Conservation (phyloP, 176 grass and related monocot species). For the Stipa capillata region DNA sequence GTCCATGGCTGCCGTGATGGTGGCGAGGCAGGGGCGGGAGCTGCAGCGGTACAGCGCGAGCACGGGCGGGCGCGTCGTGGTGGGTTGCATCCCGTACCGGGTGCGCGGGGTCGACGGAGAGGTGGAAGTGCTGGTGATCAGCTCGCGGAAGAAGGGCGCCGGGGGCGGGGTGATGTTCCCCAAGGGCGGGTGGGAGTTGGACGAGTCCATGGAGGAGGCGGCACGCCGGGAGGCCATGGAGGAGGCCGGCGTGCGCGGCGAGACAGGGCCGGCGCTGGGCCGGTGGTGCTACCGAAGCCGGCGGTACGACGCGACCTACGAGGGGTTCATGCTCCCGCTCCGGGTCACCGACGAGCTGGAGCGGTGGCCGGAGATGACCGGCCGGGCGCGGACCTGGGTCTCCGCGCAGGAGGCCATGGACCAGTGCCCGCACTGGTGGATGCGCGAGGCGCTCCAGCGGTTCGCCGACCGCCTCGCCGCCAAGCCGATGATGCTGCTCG, state of each 20-base stretch:
- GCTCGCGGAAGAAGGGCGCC: slow-evolving; percentile 47
- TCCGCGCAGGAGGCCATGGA: slow-evolving; percentile 9
- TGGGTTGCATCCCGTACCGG: slow-evolving; percentile 67
- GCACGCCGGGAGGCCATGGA: slow-evolving; percentile 51
- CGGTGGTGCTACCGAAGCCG: slow-evolving; percentile 48
- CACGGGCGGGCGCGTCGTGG: slow-evolving; percentile 49
- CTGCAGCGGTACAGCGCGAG: slow-evolving; percentile 56
- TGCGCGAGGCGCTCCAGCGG: slow-evolving; percentile 27
- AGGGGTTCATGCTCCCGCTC: slow-evolving; percentile 51
- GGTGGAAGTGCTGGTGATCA: slow-evolving; percentile 61
- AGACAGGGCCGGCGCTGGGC: slow-evolving; percentile 20
- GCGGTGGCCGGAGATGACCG: slow-evolving; percentile 58
- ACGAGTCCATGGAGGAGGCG: slow-evolving; percentile 62
- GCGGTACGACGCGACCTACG: slow-evolving; percentile 40
- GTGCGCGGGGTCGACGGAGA: background rate
- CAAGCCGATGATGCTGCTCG: background rate
- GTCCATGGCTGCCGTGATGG: slow-evolving; percentile 47
- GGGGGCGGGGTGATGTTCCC: slow-evolving; percentile 44
- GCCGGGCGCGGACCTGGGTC: slow-evolving; percentile 35
- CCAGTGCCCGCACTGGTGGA: slow-evolving; percentile 25
- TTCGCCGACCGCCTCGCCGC: background rate
- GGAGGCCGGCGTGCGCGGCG: slow-evolving; percentile 57
- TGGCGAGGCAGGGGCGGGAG: slow-evolving; percentile 53
- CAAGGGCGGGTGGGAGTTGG: slow-evolving; percentile 71
- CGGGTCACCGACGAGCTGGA: slow-evolving; percentile 40